Base-by-base conservation (phyloP, 2,329 filamentous ascomycete species). In the Cercospora sp. region DNA sequence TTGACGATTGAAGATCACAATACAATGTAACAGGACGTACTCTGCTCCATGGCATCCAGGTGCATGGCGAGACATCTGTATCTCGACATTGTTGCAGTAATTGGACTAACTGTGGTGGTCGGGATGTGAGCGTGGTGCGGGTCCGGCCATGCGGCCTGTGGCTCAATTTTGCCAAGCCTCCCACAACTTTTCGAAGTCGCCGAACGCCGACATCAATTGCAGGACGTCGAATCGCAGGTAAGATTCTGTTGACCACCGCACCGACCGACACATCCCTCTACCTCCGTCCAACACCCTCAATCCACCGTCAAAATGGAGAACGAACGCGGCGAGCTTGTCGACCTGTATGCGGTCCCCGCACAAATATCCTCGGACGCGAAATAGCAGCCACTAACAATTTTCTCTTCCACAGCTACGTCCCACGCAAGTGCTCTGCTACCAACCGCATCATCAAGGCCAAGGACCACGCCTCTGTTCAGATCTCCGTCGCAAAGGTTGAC, bases 401-500 rank as follows among this genome's bases (percentile, higher is more conserved):
- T 64, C 31, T 63, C 66, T 64, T 31, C 60, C 66, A 73, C 81
- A 96, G 93, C 83, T 96, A 96, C 90, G 92, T 97, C 88, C 93
- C 93, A 83, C 93, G 94, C 88, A 98, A 97, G 88, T 98, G 94
- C 92, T 93, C 89, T 84, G 94, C 94, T 79, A 97, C 94, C 84
- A 96, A 96, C 92, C 93, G 95, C 86, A 97, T 98, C 89, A 98
- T 99, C 90, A 97, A 97, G 88, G 93, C 95, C 87, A 97, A 98
- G 88, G 95, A 99, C 87, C 95, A 99, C 89, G 94, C 93, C 79
- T 96, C 92, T 73, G 95, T 98, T 79, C 95, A 99, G 86, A 93
- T 99, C 84, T 92, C 91, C 79, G 87, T 99, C 82, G 94, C 91
- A 84, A 98, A 97, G 88, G 95, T 99, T 79, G 94, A 98, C 84